Percentiles rank a stretch among this genome's conserved stretches.
Evolutionary conservation across 257 asterid genomes (phyloP).

Genomic region (Paraleonurus japonicus): DNA sequence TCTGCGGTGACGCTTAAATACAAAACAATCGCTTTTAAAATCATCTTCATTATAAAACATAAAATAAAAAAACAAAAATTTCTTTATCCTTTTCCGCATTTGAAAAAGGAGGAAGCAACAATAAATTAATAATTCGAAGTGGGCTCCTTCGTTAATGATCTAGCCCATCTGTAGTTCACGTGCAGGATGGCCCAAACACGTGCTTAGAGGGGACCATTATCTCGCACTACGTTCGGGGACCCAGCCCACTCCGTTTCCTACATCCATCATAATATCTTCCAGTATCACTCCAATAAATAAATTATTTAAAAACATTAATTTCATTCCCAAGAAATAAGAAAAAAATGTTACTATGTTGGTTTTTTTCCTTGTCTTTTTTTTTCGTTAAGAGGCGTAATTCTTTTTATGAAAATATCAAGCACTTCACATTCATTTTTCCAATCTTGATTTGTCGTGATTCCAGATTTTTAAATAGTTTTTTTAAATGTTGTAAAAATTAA

Average conservation of each 20-base stretch:
- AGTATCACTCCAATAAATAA: no score
- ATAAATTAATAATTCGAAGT: slow-evolving; percentile 23
- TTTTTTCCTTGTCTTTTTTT: neutral
- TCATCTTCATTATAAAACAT: no score
- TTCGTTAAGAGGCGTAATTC: neutral
- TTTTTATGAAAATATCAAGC: neutral
- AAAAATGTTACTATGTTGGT: neutral
- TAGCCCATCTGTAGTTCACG: slow-evolving; percentile 39
- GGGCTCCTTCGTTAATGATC: slow-evolving; percentile 25
- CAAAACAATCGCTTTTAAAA: neutral
- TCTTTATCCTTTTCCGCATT: neutral
- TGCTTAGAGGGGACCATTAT: slow-evolving; percentile 20
- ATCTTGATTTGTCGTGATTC: neutral
- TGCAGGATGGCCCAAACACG: slow-evolving; percentile 25
- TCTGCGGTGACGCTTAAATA: neutral
- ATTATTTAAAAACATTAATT: neutral
- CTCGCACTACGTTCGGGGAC: neutral
- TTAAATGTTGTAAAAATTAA: no score
- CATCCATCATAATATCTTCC: no score
- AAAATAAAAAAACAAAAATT: neutral
- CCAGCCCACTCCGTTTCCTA: neutral
- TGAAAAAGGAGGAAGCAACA: neutral
- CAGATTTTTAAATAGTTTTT: no score
- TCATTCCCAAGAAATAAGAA: neutral
- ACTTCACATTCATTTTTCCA: neutral